Conservation (phyloP, 169 alveolate genomes). For the Cryptosporidium tyzzeri region DNA sequence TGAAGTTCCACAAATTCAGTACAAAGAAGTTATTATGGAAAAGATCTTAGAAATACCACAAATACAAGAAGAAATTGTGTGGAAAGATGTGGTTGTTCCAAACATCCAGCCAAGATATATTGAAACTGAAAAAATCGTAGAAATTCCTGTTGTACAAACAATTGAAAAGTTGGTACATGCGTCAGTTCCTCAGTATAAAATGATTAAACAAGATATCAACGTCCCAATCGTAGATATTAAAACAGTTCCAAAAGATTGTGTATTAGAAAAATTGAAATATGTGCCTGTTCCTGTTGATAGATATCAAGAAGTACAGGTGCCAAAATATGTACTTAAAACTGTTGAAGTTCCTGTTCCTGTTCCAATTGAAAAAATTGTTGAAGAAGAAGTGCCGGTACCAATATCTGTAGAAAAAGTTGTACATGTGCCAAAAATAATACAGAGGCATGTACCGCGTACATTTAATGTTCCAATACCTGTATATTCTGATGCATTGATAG, state of each 20-base stretch:
- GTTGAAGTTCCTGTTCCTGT: constrained; percentile 75
- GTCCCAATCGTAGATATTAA: constrained; percentile 38
- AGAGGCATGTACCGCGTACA: constrained; percentile 75
- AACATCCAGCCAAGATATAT: constrained; percentile 57
- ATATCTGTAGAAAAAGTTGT: constrained; percentile 72
- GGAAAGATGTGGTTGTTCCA: constrained; percentile 75
- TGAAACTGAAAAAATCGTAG: constrained; percentile 59
- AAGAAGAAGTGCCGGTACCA: constrained; percentile 73
- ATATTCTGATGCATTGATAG: constrained; percentile 66
- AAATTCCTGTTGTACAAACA: constrained; percentile 55
- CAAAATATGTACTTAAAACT: constrained; percentile 67
- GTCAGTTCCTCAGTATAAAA: constrained; percentile 46
- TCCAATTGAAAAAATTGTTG: constrained; percentile 70
- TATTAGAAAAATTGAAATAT: constrained; percentile 48
- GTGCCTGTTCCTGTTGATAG: constrained; percentile 65
- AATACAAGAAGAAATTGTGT: constrained; percentile 48
- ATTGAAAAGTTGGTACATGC: constrained; percentile 69
- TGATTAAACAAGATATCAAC: constrained; percentile 54
- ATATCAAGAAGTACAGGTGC: constrained; percentile 73
- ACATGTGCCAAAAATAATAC: constrained; percentile 73
- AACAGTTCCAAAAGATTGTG: constrained; percentile 46
- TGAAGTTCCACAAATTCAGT: constrained; percentile 66
- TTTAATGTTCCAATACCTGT: constrained; percentile 72
- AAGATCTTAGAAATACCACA: constrained; percentile 68
- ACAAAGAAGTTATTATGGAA: constrained; percentile 56